Percentiles rank a stretch among this genome's conserved stretches.
phyloP scores from a whole-genome alignment of 306 rosid species.

The Bauhinia variegata region DNA sequence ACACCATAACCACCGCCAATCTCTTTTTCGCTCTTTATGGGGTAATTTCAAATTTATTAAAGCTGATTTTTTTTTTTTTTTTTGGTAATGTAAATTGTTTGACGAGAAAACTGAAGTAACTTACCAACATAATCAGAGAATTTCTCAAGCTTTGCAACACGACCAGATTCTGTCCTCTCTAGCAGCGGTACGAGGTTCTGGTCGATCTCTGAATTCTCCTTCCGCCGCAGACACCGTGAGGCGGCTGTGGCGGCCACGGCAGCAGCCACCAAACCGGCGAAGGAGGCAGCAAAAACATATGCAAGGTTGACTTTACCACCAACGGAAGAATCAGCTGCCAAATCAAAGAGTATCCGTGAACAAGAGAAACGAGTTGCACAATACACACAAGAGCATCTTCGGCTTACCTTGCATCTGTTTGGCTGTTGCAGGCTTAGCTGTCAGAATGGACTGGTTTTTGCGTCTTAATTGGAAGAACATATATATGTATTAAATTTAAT shows the following conservation, averaged over 20 bases:
- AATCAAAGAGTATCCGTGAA: background rate
- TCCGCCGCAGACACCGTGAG: slow-evolving; percentile 20
- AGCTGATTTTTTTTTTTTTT: too few relatives aligned
- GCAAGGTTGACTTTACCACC: slow-evolving; percentile 36
- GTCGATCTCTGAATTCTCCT: slow-evolving; percentile 9
- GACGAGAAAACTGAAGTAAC: background rate
- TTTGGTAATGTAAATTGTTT: too few relatives aligned
- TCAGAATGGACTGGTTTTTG: too few relatives aligned
- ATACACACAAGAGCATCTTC: too few relatives aligned
- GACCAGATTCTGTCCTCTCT: slow-evolving; percentile 57
- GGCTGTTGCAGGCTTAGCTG: too few relatives aligned
- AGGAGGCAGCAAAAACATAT: slow-evolving; percentile 52
- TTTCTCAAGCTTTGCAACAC: slow-evolving; percentile 58
- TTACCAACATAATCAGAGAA: slow-evolving; percentile 83
- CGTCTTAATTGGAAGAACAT: too few relatives aligned
- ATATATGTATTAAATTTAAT: too few relatives aligned
- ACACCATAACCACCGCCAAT: too few relatives aligned
- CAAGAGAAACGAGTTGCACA: background rate
- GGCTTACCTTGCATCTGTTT: slow-evolving; percentile 45
- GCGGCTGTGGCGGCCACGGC: slow-evolving; percentile 42
- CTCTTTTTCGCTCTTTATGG: too few relatives aligned
- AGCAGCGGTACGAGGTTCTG: slow-evolving; percentile 45
- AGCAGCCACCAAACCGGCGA: slow-evolving; percentile 46
- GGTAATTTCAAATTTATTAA: too few relatives aligned
- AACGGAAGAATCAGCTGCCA: slow-evolving; percentile 42